Conservation (phyloP, 2,329 filamentous ascomycete genomes). For the Penicillium psychrosexuale region DNA sequence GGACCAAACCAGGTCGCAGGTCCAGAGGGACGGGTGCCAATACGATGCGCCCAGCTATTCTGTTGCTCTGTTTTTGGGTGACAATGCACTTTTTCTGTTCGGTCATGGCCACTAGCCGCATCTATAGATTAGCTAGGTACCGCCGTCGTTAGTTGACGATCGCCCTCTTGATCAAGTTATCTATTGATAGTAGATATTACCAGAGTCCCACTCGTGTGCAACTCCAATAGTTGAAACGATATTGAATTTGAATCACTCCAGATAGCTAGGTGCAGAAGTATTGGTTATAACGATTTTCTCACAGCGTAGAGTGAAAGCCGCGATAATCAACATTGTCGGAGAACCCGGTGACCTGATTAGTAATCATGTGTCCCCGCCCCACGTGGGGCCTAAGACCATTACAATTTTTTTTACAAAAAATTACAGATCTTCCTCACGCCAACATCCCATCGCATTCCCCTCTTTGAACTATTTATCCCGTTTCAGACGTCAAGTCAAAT, state of each 20-base stretch:
- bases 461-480: conserved; percentile 29
- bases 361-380: neutral
- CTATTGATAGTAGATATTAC: neutral
- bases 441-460: conserved; percentile 19
- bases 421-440: conserved; percentile 7
- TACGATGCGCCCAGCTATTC: too few relatives aligned
- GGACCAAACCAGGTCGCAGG: neutral
- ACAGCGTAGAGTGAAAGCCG: neutral
- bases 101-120: too few relatives aligned
- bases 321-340: neutral
- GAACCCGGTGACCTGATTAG: conserved; percentile 31
- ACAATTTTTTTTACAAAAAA: conserved; percentile 11
- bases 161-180: too few relatives aligned
- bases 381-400: conserved; percentile 4
- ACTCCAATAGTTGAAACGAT: neutral
- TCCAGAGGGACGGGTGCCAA: too few relatives aligned
- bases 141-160: too few relatives aligned
- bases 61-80: too few relatives aligned
- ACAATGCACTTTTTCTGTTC: too few relatives aligned
- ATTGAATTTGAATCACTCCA: neutral
- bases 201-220: neutral
- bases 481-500: conserved; percentile 31
- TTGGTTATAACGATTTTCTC: too few relatives aligned
- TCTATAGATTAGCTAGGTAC: too few relatives aligned
- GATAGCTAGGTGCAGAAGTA: neutral